Conservation (phyloP, 345 rosid species). For the Eucalyptus rudis region DNA sequence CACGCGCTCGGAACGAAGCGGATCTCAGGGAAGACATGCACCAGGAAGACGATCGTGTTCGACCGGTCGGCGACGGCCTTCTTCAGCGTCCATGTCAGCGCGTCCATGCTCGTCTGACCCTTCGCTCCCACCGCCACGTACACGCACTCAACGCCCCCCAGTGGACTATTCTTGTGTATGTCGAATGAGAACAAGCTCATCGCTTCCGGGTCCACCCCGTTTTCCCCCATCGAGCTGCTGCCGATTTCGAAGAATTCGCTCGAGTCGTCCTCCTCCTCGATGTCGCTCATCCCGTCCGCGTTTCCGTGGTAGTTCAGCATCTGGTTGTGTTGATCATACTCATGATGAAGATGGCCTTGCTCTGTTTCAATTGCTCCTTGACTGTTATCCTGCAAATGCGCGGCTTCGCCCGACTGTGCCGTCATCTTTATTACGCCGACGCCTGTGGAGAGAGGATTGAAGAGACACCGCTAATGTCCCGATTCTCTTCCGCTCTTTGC, state of each 20-base stretch:
- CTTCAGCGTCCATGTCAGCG: conserved; percentile 60
- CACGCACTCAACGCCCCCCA: conserved; percentile 18
- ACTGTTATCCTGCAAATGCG: background rate
- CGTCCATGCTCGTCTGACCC: conserved; percentile 67
- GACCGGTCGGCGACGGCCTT: conserved; percentile 10
- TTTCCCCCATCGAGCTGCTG: background rate
- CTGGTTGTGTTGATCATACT: background rate
- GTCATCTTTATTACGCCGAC: background rate
- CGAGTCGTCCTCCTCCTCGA: conserved; percentile 14
- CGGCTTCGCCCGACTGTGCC: background rate
- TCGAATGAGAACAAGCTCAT: conserved; percentile 31
- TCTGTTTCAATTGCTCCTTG: background rate
- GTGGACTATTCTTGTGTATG: background rate
- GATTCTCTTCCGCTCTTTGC: background rate
- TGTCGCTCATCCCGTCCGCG: background rate
- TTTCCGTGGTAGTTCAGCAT: background rate
- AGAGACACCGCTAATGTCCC: background rate
- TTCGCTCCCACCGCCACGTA: conserved; percentile 65
- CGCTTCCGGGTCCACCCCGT: conserved; percentile 14
- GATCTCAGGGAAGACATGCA: conserved; percentile 1
- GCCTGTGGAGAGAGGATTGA: background rate
- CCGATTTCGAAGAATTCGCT: conserved; percentile 15
- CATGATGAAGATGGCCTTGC: background rate
- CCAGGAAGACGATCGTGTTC: conserved; percentile 2
- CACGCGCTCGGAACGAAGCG: background rate